phyloP scores from a whole-genome alignment of 2,329 filamentous ascomycete genomes.

The Ambrosiella beaveri region DNA sequence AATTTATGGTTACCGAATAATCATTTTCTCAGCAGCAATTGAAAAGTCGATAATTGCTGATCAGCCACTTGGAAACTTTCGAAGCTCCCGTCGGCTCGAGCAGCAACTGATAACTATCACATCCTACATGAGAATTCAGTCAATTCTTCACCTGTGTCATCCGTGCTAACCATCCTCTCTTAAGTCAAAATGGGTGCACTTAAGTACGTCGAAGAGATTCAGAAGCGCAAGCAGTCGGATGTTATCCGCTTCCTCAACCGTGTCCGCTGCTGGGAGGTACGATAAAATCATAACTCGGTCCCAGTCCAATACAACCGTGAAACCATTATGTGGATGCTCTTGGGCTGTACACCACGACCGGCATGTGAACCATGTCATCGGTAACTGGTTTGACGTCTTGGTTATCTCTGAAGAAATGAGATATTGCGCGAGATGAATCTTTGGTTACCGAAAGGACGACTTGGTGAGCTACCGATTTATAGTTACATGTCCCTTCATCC shows the following conservation, averaged over 20 bases:
- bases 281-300: slow-evolving; percentile 26
- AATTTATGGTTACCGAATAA: slow-evolving; percentile 2
- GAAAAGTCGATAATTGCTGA: no score
- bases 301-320: slow-evolving; percentile 13
- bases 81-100: no score
- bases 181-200: slow-evolving; percentile 88
- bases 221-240: slow-evolving; percentile 99
- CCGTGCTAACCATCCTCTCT: background rate
- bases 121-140: background rate
- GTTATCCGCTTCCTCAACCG: slow-evolving; percentile 99
- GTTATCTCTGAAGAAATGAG: slow-evolving; percentile 8
- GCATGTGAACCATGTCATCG: slow-evolving; percentile 13
- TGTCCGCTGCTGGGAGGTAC: slow-evolving; percentile 99
- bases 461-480: slow-evolving; percentile 11
- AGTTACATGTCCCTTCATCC: slow-evolving; percentile 23
- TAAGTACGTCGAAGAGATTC: slow-evolving; percentile 99
- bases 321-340: slow-evolving; percentile 14
- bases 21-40: background rate
- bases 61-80: no score
- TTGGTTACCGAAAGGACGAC: slow-evolving; percentile 16
- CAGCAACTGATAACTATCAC: background rate
- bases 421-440: slow-evolving; percentile 16
- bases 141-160: background rate
- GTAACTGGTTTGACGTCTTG: slow-evolving; percentile 6
- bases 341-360: slow-evolving; percentile 11